phyloP scores from a whole-genome alignment of 148 eudicot genomes.

The Rhododendron simsii region DNA sequence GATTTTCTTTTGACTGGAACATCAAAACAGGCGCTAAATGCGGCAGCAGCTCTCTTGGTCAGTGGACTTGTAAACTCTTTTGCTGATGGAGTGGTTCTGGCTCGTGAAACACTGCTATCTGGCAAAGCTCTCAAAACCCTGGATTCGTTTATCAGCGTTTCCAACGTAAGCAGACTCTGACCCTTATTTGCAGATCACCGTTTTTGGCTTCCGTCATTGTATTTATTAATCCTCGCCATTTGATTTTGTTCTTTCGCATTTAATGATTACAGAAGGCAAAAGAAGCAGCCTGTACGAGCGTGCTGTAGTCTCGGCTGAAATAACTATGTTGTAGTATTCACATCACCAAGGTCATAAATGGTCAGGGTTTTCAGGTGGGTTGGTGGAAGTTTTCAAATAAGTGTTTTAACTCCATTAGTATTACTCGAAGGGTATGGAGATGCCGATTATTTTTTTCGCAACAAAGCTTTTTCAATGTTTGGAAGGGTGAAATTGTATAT shows the following conservation, averaged over 20 bases:
- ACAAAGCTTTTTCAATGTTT: not conserved
- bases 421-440: not conserved
- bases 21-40: conserved; percentile 64
- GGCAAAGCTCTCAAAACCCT: conserved; percentile 77
- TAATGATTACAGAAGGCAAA: conserved; percentile 8
- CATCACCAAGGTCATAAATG: not conserved
- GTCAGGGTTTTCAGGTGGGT: not conserved
- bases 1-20: not conserved
- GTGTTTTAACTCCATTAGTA: not conserved
- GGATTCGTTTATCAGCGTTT: conserved; percentile 58
- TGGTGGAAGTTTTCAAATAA: not conserved
- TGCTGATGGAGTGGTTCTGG: conserved; percentile 71
- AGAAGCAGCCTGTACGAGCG: not conserved
- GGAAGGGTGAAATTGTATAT: not conserved
- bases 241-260: not conserved
- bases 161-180: conserved; percentile 50
- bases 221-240: not conserved
- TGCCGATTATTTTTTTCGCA: not conserved
- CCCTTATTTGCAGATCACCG: not conserved
- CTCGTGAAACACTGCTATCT: conserved; percentile 72
- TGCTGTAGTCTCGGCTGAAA: not conserved
- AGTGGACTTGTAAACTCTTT: conserved; percentile 58
- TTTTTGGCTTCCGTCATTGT: not conserved
- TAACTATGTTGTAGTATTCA: not conserved
- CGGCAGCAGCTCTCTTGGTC: conserved; percentile 88